Evolutionary conservation across 2,329 filamentous ascomycete species (phyloP).

Genomic region (Stagonosporopsis tanaceti): DNA sequence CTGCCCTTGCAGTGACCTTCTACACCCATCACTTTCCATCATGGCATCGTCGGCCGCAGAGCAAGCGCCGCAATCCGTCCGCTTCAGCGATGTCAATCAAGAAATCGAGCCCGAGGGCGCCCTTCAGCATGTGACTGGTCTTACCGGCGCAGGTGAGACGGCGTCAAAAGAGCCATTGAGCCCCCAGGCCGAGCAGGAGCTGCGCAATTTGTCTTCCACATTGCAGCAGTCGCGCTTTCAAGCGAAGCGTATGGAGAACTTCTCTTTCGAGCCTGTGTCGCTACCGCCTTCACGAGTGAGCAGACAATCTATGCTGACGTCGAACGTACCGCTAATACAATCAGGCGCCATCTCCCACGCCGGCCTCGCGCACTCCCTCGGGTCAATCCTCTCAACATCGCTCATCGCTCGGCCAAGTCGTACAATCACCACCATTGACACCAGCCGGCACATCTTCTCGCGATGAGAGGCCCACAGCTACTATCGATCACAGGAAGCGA

Average conservation of each 20-base stretch:
- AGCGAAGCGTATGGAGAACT: constrained; percentile 82
- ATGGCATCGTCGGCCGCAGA: constrained; percentile 39
- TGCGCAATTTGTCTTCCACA: constrained; percentile 74
- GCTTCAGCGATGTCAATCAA: constrained; percentile 51
- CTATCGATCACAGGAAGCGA: constrained; percentile 48
- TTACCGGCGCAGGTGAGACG: constrained; percentile 33
- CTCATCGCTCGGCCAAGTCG: constrained; percentile 65
- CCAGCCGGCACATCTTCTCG: constrained; percentile 76
- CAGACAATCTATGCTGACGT: constrained; percentile 32
- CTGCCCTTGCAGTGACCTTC: constrained; percentile 15
- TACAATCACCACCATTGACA: constrained; percentile 89
- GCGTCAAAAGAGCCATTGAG: constrained; percentile 43
- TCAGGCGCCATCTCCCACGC: constrained; percentile 59
- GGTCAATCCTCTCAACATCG: constrained; percentile 61
- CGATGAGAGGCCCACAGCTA: constrained; percentile 55
- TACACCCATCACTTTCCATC: constrained; percentile 17
- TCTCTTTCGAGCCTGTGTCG: constrained; percentile 89
- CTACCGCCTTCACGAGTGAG: constrained; percentile 83
- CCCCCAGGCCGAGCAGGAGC: constrained; percentile 65
- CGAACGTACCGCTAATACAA: constrained; percentile 33
- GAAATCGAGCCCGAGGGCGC: constrained; percentile 49
- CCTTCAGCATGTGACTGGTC: constrained; percentile 43
- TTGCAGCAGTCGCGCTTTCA: constrained; percentile 80
- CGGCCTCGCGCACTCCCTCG: constrained; percentile 54
- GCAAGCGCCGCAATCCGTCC: constrained; percentile 45